These are phyloP conservation scores for Daldinia loculata DNA, from an alignment of 495 filamentous ascomycete species.

Conservation along the genomic window DNA sequence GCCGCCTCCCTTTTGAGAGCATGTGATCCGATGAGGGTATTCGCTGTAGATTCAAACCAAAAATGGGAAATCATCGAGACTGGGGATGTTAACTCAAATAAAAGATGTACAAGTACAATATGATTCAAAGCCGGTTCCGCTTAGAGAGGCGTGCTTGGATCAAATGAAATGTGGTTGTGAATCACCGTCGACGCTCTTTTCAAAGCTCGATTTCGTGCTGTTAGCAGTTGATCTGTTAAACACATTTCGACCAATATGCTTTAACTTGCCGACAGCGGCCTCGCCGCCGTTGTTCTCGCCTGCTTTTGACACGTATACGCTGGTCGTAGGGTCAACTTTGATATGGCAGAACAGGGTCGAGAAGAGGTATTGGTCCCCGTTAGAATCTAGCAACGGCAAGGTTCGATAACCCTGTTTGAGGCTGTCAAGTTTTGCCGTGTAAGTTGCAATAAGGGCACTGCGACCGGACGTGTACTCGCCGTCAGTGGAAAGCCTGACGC, in stretches of 20 bases:
- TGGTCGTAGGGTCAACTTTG: conserved; percentile 66
- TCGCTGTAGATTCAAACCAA: conserved; percentile 37
- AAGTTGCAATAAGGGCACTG: conserved; percentile 77
- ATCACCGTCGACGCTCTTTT: conserved; percentile 47
- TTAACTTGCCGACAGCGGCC: conserved; percentile 55
- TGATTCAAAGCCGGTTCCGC: conserved; percentile 11
- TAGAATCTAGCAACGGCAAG: conserved; percentile 86
- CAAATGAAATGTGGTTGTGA: conserved; percentile 25
- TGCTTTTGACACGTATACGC: conserved; percentile 59
- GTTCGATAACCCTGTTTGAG: conserved; percentile 96
- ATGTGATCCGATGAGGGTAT: conserved; percentile 41
- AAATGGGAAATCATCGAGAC: conserved; percentile 36
- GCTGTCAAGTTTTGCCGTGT: conserved; percentile 88
- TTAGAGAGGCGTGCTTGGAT: conserved; percentile 15
- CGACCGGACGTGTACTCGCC: conserved; percentile 65
- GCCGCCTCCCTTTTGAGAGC: conserved; percentile 38
- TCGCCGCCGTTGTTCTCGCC: conserved; percentile 45
- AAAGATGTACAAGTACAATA: conserved; percentile 38
- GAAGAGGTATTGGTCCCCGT: conserved; percentile 90
- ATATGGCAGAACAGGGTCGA: conserved; percentile 94
- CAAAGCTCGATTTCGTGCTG: conserved; percentile 57
- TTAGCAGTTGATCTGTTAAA: conserved; percentile 54
- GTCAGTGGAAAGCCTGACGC: conserved; percentile 82
- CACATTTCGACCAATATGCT: conserved; percentile 57
- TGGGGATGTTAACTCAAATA: conserved; percentile 30